Evolutionary conservation across 306 rosid genomes (phyloP).

Genomic region (Gleditsia sinensis): DNA sequence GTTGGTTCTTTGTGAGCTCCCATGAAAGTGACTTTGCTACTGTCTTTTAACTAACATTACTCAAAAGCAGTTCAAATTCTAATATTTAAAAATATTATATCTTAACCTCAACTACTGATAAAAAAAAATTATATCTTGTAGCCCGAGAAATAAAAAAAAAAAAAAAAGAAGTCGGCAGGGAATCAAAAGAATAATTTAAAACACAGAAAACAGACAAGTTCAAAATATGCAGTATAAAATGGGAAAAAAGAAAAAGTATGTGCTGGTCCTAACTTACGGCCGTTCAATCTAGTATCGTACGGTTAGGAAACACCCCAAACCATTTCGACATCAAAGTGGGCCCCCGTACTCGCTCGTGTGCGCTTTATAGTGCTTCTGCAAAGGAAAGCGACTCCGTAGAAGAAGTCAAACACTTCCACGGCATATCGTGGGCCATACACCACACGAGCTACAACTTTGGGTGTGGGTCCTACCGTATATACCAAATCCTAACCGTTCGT

Average conservation of each 20-base stretch:
- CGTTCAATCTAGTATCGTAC: conserved; percentile 46
- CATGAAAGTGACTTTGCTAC: neutral
- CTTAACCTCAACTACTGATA: no score
- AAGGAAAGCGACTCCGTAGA: conserved; percentile 3
- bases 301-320: conserved; percentile 38
- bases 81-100: neutral
- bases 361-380: conserved; percentile 5
- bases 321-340: conserved; percentile 17
- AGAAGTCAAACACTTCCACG: conserved; percentile 34
- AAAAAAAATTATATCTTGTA: neutral
- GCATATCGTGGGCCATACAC: conserved; percentile 19
- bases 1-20: conserved; percentile 12
- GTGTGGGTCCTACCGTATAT: conserved; percentile 21
- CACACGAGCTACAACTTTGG: neutral
- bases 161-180: neutral
- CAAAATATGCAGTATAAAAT: neutral
- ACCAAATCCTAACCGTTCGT: no score
- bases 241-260: neutral
- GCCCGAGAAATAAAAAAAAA: neutral
- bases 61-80: neutral
- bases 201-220: neutral
- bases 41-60: neutral
- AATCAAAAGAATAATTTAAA: neutral
- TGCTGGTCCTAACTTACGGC: conserved; percentile 44
- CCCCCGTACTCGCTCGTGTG: conserved; percentile 40